phyloP scores from a whole-genome alignment of 2,329 filamentous ascomycete genomes.

The Delphinella strobiligena region DNA sequence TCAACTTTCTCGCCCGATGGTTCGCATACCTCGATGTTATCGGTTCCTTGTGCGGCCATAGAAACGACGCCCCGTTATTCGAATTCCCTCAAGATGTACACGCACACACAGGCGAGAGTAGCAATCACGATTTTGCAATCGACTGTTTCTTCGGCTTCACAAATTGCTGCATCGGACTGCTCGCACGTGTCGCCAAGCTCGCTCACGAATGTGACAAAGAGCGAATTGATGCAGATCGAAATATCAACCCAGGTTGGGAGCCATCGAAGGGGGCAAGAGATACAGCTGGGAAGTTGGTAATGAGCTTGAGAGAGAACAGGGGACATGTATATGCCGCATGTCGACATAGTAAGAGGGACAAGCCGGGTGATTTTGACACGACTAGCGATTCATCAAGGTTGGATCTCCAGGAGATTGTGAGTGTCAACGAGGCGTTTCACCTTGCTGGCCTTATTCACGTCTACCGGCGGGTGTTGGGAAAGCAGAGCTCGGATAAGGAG shows the following conservation, averaged over 20 bases:
- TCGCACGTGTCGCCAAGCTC: conserved; percentile 61
- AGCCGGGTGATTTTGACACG: conserved; percentile 11
- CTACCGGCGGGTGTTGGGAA: conserved; percentile 58
- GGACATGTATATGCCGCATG: conserved; percentile 30
- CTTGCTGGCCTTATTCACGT: conserved; percentile 68
- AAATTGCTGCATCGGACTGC: conserved; percentile 54
- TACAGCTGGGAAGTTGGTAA: conserved; percentile 48
- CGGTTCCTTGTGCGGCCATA: conserved; percentile 53
- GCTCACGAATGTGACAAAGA: conserved; percentile 55
- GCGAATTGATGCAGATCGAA: conserved; percentile 44
- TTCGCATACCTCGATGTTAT: conserved; percentile 74
- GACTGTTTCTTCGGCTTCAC: conserved; percentile 76
- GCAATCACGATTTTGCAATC: conserved; percentile 54
- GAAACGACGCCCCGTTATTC: conserved; percentile 30
- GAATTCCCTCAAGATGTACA: conserved; percentile 35
- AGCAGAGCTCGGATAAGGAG: conserved; percentile 41
- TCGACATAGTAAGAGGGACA: conserved; percentile 26
- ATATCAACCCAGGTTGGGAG: conserved; percentile 43
- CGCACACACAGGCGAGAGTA: too few relatives aligned
- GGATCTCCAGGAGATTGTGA: conserved; percentile 47
- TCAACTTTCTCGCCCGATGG: conserved; percentile 70
- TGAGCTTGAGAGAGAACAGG: conserved; percentile 47
- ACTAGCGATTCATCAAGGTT: conserved; percentile 22
- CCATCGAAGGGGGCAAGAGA: conserved; percentile 43
- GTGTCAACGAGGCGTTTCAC: conserved; percentile 68